These are phyloP conservation scores for Oxalis stricta DNA, from an alignment of 441 rosid genomes.

Conservation along the genomic window DNA sequence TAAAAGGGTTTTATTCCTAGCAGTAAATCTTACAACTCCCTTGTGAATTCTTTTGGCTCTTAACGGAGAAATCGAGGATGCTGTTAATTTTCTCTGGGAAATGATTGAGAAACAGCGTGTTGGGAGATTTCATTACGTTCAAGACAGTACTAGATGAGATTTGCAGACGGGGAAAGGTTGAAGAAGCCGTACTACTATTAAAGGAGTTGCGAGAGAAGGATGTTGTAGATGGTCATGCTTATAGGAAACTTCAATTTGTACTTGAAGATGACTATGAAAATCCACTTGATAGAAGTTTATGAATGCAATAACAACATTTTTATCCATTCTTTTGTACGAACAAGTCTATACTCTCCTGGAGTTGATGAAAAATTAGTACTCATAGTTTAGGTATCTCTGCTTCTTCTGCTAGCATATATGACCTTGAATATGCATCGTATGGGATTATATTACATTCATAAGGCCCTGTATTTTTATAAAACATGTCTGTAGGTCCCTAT, in stretches of 20 bases:
- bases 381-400: too few relatives aligned
- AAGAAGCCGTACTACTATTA: slow-evolving; percentile 44
- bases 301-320: not conserved
- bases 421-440: too few relatives aligned
- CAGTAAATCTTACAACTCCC: slow-evolving; percentile 62
- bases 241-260: slow-evolving; percentile 44
- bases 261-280: slow-evolving; percentile 42
- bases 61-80: slow-evolving; percentile 48
- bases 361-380: too few relatives aligned
- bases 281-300: slow-evolving; percentile 9
- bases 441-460: too few relatives aligned
- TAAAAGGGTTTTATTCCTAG: slow-evolving; percentile 61
- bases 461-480: too few relatives aligned
- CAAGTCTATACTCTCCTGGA: too few relatives aligned
- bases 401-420: too few relatives aligned
- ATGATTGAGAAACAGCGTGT: slow-evolving; percentile 48
- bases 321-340: too few relatives aligned
- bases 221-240: slow-evolving; percentile 40
- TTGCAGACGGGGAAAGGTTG: slow-evolving; percentile 40
- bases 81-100: slow-evolving; percentile 50
- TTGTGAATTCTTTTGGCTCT: slow-evolving; percentile 76
- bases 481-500: too few relatives aligned
- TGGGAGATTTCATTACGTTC: slow-evolving; percentile 60
- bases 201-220: slow-evolving; percentile 42
- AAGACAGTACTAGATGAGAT: slow-evolving; percentile 66